A percentile compares a stretch with the other conserved stretches of the same genome.
Conservation (phyloP, 208 protist species). For the Naegleria fowleri region DNA sequence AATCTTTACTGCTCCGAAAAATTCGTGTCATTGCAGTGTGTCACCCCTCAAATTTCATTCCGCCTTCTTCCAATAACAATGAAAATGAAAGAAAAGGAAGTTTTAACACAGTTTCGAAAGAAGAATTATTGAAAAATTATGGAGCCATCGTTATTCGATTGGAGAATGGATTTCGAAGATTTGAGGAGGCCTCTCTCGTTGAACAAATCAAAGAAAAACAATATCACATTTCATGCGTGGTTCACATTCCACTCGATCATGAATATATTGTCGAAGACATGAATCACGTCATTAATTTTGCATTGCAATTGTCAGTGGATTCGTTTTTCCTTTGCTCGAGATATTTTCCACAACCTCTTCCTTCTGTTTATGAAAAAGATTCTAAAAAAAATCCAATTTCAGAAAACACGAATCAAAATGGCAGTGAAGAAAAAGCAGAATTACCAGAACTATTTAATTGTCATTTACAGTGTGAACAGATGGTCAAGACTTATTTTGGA, state of each 20-base stretch:
- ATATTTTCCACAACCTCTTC: not conserved
- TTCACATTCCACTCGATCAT: not conserved
- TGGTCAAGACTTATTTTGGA: not conserved
- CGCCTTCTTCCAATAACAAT: not conserved
- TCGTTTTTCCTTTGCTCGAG: not conserved
- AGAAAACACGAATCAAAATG: too few species aligned
- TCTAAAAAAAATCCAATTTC: too few species aligned
- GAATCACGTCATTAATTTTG: not conserved
- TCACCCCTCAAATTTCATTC: not conserved
- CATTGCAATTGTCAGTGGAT: not conserved
- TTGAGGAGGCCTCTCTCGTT: not conserved
- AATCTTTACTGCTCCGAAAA: not conserved
- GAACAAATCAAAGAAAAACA: not conserved
- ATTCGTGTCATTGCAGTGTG: conserved; percentile 14
- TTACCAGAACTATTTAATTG: not conserved
- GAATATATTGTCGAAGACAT: not conserved
- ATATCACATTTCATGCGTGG: not conserved
- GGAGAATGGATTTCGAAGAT: not conserved
- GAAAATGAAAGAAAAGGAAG: not conserved
- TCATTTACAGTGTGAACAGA: not conserved
- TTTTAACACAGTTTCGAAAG: not conserved
- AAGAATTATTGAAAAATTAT: conserved; percentile 1
- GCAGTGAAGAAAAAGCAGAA: not conserved
- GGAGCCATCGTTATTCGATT: not conserved
- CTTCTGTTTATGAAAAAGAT: not conserved